Conservation (phyloP, 495 filamentous ascomycete genomes). For the Extremus antarcticus region DNA sequence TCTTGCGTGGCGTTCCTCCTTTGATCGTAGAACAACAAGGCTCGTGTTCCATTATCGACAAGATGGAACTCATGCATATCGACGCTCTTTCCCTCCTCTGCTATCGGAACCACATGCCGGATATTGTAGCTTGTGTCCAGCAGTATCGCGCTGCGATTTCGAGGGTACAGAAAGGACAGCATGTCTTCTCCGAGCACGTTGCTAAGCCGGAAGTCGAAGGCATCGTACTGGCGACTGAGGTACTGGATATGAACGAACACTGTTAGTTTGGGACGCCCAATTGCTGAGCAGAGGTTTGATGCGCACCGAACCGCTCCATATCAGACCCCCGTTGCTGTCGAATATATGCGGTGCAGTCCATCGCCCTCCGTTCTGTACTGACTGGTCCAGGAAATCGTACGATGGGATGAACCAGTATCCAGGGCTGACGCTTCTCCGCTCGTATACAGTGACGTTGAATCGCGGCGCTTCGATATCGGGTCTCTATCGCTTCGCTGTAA, state of each 20-base stretch:
- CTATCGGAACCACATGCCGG: background rate
- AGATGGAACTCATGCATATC: conserved; percentile 1
- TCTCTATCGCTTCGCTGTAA: background rate
- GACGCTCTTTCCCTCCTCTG: background rate
- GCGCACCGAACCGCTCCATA: background rate
- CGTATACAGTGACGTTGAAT: background rate
- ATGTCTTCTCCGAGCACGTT: background rate
- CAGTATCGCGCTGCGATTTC: background rate
- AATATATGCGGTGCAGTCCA: conserved; percentile 1
- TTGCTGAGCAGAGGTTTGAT: too few species aligned
- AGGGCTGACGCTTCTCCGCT: background rate
- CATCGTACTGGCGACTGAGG: background rate
- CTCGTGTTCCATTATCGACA: background rate
- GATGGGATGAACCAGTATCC: conserved; percentile 2
- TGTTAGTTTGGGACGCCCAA: too few species aligned
- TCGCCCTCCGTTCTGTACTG: background rate
- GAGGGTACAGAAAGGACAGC: background rate
- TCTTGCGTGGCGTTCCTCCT: background rate
- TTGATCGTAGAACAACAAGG: background rate
- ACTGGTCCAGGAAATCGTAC: background rate
- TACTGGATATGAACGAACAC: background rate
- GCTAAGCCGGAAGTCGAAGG: conserved; percentile 1
- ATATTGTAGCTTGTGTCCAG: background rate
- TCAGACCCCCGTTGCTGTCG: background rate
- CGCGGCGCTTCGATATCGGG: background rate